Base-by-base conservation (phyloP, 208 protist species). In the Acanthamoeba castellanii region DNA sequence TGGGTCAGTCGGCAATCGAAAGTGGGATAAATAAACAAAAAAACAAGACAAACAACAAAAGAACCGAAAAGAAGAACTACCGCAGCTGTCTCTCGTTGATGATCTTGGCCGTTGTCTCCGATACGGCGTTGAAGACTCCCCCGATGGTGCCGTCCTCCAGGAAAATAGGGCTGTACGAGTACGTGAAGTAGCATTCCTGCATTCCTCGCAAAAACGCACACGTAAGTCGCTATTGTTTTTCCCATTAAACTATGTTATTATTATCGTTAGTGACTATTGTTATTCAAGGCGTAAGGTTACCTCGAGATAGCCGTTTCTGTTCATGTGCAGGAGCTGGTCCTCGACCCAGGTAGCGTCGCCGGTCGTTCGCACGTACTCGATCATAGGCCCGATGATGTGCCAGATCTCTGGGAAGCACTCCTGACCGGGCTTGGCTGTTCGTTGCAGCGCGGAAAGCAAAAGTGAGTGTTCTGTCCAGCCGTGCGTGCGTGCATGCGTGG, bases 161-260 rank as follows among this genome's bases (percentile, higher is more conserved):
- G 16, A 92, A 92, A 1, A 92, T 4, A 22, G 85, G 85, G 18
- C 5, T 45, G 61, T 92, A 92, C 6, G 85, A 92, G 42, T 34
- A 92, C 6, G 59, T 92, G 85, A 92, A 92, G 34, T 92, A 92
- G 22, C 25, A 47, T 27, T 92, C 85, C 85, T 85, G 42, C 45
- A 85, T 42, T 9, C 14, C 52, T 9, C 52, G 14, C 52, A 57
- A 9, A 18, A 55, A 13, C 50, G 50, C 5, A n/a, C n/a, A n/a
- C n/a, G n/a, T n/a, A n/a, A n/a, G n/a, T n/a, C n/a, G n/a, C n/a
- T n/a, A n/a, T n/a, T n/a, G n/a, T n/a, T n/a, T n/a, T n/a, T n/a
- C n/a, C n/a, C n/a, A n/a, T n/a, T n/a, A n/a, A n/a, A n/a, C n/a
- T n/a, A n/a, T n/a, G n/a, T n/a, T n/a, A n/a, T n/a, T n/a, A n/a